phyloP scores from a whole-genome alignment of 345 rosid species.

The Citrus inodora region DNA sequence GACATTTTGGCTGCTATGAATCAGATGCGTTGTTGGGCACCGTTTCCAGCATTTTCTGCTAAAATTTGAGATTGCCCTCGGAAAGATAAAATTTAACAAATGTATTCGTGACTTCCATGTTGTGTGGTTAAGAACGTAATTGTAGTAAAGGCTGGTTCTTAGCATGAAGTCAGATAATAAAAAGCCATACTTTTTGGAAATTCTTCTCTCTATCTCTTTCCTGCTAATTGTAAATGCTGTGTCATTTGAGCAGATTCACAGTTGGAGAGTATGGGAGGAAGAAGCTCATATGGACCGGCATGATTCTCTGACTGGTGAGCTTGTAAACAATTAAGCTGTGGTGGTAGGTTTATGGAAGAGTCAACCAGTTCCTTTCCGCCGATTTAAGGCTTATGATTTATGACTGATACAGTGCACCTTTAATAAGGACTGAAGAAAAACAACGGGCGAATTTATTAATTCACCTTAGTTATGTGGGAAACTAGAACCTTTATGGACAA shows the following conservation, averaged over 20 bases:
- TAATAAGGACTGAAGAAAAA: background rate
- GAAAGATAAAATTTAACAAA: background rate
- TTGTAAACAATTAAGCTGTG: background rate
- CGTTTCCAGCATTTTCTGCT: background rate
- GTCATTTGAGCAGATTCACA: conserved; percentile 59
- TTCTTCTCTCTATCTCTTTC: background rate
- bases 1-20: background rate
- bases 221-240: conserved; percentile 12
- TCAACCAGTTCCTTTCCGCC: background rate
- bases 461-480: background rate
- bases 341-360: background rate
- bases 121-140: background rate
- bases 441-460: background rate
- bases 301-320: conserved; percentile 61
- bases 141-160: background rate
- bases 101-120: background rate
- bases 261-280: conserved; percentile 96
- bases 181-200: background rate
- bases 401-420: background rate
- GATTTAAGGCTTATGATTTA: conserved; percentile 3
- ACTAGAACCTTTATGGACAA: background rate
- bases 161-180: background rate
- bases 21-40: background rate
- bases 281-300: conserved; percentile 66
- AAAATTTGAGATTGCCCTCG: background rate